Conservation (phyloP, 441 rosid species). For the Melastoma candidum region DNA sequence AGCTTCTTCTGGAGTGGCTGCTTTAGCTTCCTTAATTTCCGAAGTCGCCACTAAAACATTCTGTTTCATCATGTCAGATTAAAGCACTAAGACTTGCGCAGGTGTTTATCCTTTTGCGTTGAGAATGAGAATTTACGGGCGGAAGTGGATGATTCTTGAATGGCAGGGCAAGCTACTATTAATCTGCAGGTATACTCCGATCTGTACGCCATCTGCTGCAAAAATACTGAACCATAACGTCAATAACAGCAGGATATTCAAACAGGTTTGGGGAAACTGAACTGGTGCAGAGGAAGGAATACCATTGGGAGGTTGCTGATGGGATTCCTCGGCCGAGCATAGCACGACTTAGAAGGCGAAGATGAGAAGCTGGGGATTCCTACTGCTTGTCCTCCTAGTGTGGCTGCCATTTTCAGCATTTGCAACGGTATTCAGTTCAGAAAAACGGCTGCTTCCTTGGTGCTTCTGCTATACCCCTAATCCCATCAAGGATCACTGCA, state of each 20-base stretch:
- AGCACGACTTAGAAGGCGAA: constrained; percentile 38
- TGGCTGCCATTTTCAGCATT: constrained; percentile 34
- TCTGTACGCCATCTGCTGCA: constrained; percentile 36
- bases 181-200: constrained; percentile 19
- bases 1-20: constrained; percentile 26
- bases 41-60: constrained; percentile 27
- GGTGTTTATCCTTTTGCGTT: neutral
- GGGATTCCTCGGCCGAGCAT: constrained; percentile 19
- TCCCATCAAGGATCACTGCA: no score
- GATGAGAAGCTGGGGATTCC: constrained; percentile 41
- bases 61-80: neutral
- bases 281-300: constrained; percentile 19
- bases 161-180: constrained; percentile 40
- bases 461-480: neutral
- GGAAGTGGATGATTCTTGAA: constrained; percentile 73
- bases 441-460: neutral
- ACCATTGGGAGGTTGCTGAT: no score
- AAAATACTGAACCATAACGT: neutral
- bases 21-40: constrained; percentile 36
- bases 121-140: constrained; percentile 27
- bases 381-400: constrained; percentile 38
- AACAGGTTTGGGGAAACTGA: neutral
- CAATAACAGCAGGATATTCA: neutral
- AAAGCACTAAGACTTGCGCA: neutral
- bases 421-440: neutral